These are phyloP conservation scores for Scutellaria galericulata DNA, from an alignment of 257 asterid genomes.

Conservation along the genomic window DNA sequence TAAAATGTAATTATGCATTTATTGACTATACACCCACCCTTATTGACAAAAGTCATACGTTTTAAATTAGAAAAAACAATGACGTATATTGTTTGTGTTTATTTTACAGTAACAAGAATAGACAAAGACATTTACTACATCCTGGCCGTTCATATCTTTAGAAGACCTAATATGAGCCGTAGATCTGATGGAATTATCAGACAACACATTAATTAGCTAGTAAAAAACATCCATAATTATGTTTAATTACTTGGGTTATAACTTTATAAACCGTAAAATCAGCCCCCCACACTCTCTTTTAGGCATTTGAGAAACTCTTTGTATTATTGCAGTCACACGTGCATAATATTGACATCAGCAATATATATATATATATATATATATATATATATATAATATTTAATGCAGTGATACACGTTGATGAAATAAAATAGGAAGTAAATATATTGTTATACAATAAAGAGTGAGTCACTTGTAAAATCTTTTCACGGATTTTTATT, in stretches of 20 bases:
- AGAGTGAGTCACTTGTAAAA: too few species aligned
- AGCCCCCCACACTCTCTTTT: neutral
- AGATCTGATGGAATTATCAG: neutral
- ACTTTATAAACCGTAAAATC: neutral
- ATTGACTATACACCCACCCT: slow-evolving; percentile 25
- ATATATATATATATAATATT: too few species aligned
- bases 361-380: too few species aligned
- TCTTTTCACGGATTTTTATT: too few species aligned
- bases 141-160: slow-evolving; percentile 4
- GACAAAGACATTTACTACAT: neutral
- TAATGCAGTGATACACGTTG: too few species aligned
- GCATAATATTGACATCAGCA: too few species aligned
- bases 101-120: neutral
- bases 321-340: too few species aligned
- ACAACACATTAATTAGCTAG: neutral
- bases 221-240: slow-evolving; percentile 22
- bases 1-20: slow-evolving; percentile 24
- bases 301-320: neutral
- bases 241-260: neutral
- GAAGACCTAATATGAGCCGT: slow-evolving; percentile 14
- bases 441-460: too few species aligned
- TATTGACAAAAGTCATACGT: slow-evolving; percentile 22
- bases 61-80: slow-evolving; percentile 9
- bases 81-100: neutral
- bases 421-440: too few species aligned